Evolutionary conservation across 345 rosid species (phyloP).

Genomic region (Ceriops tagal): DNA sequence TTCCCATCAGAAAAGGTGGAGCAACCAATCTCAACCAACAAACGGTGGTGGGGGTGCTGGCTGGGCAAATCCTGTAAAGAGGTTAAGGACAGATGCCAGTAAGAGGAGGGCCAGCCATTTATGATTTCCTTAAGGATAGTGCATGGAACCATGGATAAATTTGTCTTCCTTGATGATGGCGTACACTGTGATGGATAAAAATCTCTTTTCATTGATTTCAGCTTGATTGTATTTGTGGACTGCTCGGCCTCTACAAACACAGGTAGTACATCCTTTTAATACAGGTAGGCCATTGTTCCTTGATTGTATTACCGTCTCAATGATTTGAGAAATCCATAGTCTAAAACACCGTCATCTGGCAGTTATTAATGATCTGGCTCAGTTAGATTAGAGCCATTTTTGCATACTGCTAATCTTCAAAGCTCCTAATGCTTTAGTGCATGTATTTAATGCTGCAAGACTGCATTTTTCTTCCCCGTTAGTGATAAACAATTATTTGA

Average conservation of each 20-base stretch:
- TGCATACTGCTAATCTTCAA: not conserved
- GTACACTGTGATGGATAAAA: no score
- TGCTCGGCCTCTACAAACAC: constrained; percentile 27
- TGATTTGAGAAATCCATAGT: constrained; percentile 10
- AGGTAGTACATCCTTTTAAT: constrained; percentile 23
- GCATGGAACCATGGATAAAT: no score
- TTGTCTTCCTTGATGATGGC: no score
- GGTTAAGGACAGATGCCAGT: constrained; percentile 90
- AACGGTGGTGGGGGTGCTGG: constrained; percentile 66
- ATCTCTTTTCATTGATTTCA: not conserved
- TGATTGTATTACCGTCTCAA: constrained; percentile 26
- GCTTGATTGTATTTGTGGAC: constrained; percentile 18
- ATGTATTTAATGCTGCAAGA: not conserved
- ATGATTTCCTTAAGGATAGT: constrained; percentile 31
- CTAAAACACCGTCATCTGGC: constrained; percentile 15
- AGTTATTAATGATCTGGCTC: constrained; percentile 6
- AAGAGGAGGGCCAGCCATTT: constrained; percentile 87
- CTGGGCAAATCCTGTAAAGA: constrained; percentile 99
- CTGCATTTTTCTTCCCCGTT: not conserved
- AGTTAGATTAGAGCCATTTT: not conserved
- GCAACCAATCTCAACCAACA: constrained; percentile 58
- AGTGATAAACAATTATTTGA: no score
- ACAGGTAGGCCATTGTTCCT: constrained; percentile 32
- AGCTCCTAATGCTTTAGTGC: not conserved
- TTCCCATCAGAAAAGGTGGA: constrained; percentile 65